Percentiles rank a stretch among this genome's conserved stretches.
phyloP scores from a whole-genome alignment of 2,329 filamentous ascomycete species.

The Parafenestella ontariensis region DNA sequence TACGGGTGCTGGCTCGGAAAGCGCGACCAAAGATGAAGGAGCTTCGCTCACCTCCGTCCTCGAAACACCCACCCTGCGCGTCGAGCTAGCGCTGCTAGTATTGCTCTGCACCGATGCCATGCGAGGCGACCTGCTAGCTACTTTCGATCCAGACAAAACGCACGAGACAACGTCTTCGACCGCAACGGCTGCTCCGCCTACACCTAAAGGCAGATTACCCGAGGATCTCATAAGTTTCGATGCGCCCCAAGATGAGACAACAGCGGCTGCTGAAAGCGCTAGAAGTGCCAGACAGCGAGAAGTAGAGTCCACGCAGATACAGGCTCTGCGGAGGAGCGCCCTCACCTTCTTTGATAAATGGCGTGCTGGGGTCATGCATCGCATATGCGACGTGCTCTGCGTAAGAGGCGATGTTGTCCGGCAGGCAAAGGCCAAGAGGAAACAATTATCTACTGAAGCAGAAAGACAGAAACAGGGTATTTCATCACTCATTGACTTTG shows the following conservation, averaged over 20 bases:
- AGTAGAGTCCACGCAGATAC: slow-evolving; percentile 58
- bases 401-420: slow-evolving; percentile 38
- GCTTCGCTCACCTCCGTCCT: slow-evolving; percentile 48
- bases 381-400: slow-evolving; percentile 70
- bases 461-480: slow-evolving; percentile 29
- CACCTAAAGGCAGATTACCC: slow-evolving; percentile 13
- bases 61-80: slow-evolving; percentile 50
- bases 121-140: slow-evolving; percentile 42
- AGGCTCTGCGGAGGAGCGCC: slow-evolving; percentile 72
- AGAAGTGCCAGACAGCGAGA: slow-evolving; percentile 54
- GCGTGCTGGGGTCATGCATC: slow-evolving; percentile 72
- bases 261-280: slow-evolving; percentile 13
- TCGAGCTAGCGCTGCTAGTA: slow-evolving; percentile 56
- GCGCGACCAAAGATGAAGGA: slow-evolving; percentile 32
- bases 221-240: slow-evolving; percentile 43
- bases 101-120: slow-evolving; percentile 55
- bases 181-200: background rate
- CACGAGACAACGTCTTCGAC: slow-evolving; percentile 18
- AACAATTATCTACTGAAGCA: slow-evolving; percentile 24
- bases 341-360: slow-evolving; percentile 80
- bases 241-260: slow-evolving; percentile 32
- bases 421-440: slow-evolving; percentile 44
- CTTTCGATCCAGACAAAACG: slow-evolving; percentile 33
- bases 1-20: slow-evolving; percentile 1
- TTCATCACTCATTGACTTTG: slow-evolving; percentile 37